These are phyloP conservation scores for Zopfochytrium polystomum DNA, from an alignment of 371 early-diverging fungal species.

Conservation along the genomic window DNA sequence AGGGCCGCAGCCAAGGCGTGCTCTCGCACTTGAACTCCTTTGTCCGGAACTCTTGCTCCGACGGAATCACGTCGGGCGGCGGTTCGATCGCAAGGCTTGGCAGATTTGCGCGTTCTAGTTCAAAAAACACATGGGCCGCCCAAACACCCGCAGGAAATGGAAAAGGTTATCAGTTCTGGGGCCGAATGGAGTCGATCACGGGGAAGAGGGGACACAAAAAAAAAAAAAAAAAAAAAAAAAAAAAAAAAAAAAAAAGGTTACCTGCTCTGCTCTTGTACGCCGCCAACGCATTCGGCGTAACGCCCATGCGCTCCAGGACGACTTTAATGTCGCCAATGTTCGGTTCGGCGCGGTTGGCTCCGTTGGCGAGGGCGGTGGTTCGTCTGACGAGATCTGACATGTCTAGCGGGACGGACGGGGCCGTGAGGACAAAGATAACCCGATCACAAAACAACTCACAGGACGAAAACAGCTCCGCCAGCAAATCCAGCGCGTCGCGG, in stretches of 20 bases:
- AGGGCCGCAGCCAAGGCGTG: conserved; percentile 5
- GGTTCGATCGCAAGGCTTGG: too few species aligned
- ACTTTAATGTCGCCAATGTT: conserved; percentile 13
- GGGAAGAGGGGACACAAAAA: too few species aligned
- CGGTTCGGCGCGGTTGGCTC: conserved; percentile 1
- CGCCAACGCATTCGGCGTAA: conserved; percentile 12
- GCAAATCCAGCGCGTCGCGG: conserved; percentile 4
- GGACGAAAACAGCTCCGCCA: neutral
- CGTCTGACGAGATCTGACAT: neutral
- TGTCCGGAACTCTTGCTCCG: neutral
- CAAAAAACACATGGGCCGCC: too few species aligned
- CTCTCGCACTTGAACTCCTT: conserved; percentile 10
- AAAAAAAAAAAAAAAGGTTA: too few species aligned
- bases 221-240: too few species aligned
- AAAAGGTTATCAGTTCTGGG: too few species aligned
- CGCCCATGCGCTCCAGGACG: conserved; percentile 1
- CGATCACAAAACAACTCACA: neutral
- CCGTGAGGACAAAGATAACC: neutral
- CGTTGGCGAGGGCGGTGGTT: conserved; percentile 2
- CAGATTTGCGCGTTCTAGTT: too few species aligned
- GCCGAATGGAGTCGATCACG: too few species aligned
- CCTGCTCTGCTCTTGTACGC: too few species aligned
- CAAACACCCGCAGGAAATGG: too few species aligned
- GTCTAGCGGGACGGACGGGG: neutral
- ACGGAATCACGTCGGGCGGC: too few species aligned